These are phyloP conservation scores for Aspergillus hortae DNA, from an alignment of 2,329 filamentous ascomycete genomes.

Conservation along the genomic window DNA sequence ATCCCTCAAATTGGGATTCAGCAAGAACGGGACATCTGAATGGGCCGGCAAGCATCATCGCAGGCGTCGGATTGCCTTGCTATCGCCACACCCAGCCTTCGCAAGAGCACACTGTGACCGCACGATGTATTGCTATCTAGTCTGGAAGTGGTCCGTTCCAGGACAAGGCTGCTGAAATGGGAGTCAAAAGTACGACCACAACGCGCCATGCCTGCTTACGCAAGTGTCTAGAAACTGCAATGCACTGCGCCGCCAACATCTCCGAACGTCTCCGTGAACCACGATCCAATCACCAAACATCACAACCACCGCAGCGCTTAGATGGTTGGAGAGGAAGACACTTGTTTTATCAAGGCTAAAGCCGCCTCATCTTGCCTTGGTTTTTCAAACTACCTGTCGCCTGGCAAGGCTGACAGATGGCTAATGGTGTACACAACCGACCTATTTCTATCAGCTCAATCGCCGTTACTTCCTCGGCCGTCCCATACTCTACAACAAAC, in stretches of 20 bases:
- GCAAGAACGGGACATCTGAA: too few species aligned
- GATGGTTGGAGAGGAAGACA: background rate
- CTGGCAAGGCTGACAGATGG: background rate
- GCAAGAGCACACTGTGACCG: too few species aligned
- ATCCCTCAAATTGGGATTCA: too few species aligned
- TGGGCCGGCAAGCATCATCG: too few species aligned
- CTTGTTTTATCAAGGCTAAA: slow-evolving; percentile 1
- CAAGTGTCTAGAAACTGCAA: background rate
- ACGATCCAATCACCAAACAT: slow-evolving; percentile 3
- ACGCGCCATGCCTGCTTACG: too few species aligned
- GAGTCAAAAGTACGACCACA: too few species aligned
- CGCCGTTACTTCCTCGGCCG: background rate
- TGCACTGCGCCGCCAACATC: slow-evolving; percentile 7
- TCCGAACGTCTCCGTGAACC: background rate
- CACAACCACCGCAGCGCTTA: slow-evolving; percentile 5
- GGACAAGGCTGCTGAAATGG: too few species aligned
- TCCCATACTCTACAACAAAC: background rate
- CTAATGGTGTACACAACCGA: background rate
- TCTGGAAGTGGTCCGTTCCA: too few species aligned
- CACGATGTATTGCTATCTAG: too few species aligned
- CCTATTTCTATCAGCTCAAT: background rate
- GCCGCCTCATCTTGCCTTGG: background rate
- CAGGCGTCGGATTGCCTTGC: too few species aligned
- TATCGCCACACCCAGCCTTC: too few species aligned
- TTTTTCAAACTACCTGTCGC: background rate